Base-by-base conservation (phyloP, 495 filamentous ascomycete species). In the Xylaria nigripes region DNA sequence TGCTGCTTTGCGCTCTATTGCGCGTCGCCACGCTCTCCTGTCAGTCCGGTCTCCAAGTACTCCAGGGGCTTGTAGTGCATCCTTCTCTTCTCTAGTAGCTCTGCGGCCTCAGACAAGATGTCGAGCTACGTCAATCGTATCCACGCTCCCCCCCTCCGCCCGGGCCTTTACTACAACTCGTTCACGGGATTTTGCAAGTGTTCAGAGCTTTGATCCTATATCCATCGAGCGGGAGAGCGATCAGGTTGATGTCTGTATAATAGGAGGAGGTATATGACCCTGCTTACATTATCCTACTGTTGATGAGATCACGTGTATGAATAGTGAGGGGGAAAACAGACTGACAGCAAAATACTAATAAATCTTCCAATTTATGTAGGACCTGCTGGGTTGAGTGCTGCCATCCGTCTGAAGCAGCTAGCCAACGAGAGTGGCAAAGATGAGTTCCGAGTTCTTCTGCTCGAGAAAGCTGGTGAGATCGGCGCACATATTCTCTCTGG, bases 371-470 rank as follows among this genome's bases (percentile, higher is more conserved):
- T 34, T 49, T 23, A 23, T 55, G 8, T 61, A 85, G 85, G 93
- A 27, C 93, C 93, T 44, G 88, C 93, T 48, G 93, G 93, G 55
- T 80, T 99, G 55, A 83, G 86, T 51, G 90, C 93, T 48, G 94
- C 92, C 19, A 99, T 99, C 64, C 84, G 89, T 48, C 68, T 99
- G 46, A 97, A 97, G 71, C 94, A 99, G 70, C 78, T 96, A 16
- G 94, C 93, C 54, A 96, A 90, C 66, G 89, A 88, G 64, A 87
- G 87, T n/a, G 91, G 91, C 34, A 93, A 97, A 65, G 90, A 97
- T 45, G 92, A 94, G 34, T 95, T 97, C 67, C 81, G 94, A 16
- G 91, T 99, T 23, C 72, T 97, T 42, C 67, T 98, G 23, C 77
- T 99, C 52, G 93, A 99, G 62, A 99, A 99, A 72, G 90, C 94